Percentiles rank a stretch among this genome's conserved stretches.
Evolutionary conservation across 176 grass and related monocot species (phyloP).

Genomic region (Calamus simplicifolius): DNA sequence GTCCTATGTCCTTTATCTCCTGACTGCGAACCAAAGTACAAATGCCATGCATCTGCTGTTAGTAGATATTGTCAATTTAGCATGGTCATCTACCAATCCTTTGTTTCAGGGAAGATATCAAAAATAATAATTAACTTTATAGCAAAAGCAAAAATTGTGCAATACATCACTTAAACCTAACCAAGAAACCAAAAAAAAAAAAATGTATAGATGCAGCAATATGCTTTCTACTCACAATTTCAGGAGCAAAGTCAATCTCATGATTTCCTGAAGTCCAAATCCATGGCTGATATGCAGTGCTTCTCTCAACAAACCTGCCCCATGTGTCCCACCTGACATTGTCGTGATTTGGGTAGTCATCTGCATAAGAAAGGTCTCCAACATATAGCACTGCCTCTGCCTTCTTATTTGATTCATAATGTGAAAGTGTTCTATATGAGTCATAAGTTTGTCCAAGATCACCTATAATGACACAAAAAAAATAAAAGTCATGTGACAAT

Average conservation of each 20-base stretch:
- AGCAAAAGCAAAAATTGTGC: too few relatives aligned
- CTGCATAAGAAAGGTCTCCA: conserved; percentile 80
- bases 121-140: too few relatives aligned
- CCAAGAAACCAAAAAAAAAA: not conserved
- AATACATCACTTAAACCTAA: too few relatives aligned
- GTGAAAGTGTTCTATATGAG: conserved; percentile 66
- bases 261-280: conserved; percentile 97
- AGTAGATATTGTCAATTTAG: too few relatives aligned
- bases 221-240: conserved; percentile 50
- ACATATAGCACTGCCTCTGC: conserved; percentile 63
- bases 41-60: too few relatives aligned
- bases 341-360: conserved; percentile 70
- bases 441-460: conserved; percentile 89
- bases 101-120: too few relatives aligned
- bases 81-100: too few relatives aligned
- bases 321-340: conserved; percentile 96
- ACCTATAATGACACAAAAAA: conserved; percentile 38
- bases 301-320: conserved; percentile 85
- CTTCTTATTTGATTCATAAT: conserved; percentile 68
- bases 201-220: not conserved
- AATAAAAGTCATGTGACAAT: not conserved
- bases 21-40: too few relatives aligned
- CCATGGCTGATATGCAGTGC: conserved; percentile 83
- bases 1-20: too few relatives aligned
- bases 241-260: conserved; percentile 76